Evolutionary conservation across 108 stramenopile genomes (phyloP).

Genomic region (Seminavis robusta): DNA sequence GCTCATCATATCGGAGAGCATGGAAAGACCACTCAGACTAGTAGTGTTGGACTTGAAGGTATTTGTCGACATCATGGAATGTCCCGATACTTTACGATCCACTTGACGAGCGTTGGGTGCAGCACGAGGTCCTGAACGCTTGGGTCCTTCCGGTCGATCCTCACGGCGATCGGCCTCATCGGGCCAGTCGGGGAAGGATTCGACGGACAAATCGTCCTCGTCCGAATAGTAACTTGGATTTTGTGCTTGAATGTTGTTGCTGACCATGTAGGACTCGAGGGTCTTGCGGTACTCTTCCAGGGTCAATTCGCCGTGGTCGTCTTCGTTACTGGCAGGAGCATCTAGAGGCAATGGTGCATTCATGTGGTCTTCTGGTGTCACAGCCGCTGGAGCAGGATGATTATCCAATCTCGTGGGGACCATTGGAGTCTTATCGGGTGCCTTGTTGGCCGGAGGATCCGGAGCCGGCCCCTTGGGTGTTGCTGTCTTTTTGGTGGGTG

Average conservation of each 20-base stretch:
- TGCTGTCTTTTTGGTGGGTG: neutral
- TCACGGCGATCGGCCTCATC: neutral
- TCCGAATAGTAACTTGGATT: neutral
- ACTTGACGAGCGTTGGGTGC: neutral
- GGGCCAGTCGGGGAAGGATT: neutral
- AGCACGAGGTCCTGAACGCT: neutral
- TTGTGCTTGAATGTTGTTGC: neutral
- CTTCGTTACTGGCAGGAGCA: neutral
- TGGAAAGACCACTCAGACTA: neutral
- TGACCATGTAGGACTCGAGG: conserved; percentile 4
- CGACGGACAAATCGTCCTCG: neutral
- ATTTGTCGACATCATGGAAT: neutral
- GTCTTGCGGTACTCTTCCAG: conserved; percentile 12
- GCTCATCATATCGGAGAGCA: neutral
- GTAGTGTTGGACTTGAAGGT: neutral
- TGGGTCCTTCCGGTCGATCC: neutral
- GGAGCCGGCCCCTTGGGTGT: neutral
- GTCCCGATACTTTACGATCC: conserved; percentile 1
- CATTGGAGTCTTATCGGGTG: neutral
- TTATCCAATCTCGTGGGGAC: neutral
- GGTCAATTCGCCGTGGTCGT: neutral
- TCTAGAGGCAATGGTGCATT: neutral
- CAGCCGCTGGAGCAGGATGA: neutral
- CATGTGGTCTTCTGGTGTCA: neutral
- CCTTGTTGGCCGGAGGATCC: neutral